Evolutionary conservation across 2,329 filamentous ascomycete genomes (phyloP).

Genomic region (Hortaea werneckii): DNA sequence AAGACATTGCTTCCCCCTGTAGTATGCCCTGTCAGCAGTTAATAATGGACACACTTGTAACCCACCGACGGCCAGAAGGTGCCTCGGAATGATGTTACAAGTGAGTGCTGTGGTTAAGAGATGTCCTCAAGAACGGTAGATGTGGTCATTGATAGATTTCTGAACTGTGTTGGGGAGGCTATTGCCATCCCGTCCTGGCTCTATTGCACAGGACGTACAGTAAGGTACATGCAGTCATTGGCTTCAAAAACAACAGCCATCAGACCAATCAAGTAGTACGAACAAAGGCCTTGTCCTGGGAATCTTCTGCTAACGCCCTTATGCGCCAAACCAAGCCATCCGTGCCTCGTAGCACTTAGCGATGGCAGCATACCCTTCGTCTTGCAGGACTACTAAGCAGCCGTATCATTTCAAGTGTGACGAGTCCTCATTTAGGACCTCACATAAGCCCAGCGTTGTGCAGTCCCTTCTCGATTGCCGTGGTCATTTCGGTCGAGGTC

Average conservation of each 20-base stretch:
- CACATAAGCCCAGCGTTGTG: slow-evolving; percentile 15
- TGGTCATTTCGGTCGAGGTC: slow-evolving; percentile 14
- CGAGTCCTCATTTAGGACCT: not conserved
- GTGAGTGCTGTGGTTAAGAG: no score
- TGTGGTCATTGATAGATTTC: not conserved
- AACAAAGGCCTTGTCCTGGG: no score
- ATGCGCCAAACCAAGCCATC: slow-evolving; percentile 1
- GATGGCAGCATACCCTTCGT: slow-evolving; percentile 23
- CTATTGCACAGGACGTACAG: slow-evolving; percentile 20
- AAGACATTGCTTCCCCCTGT: no score
- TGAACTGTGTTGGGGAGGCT: not conserved
- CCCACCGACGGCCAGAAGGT: no score
- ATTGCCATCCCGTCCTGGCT: slow-evolving; percentile 13
- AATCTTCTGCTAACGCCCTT: slow-evolving; percentile 3
- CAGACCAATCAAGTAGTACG: no score
- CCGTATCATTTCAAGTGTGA: slow-evolving; percentile 3
- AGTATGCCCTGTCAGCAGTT: no score
- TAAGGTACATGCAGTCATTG: slow-evolving; percentile 18
- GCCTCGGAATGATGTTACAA: no score
- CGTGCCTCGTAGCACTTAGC: slow-evolving; percentile 13
- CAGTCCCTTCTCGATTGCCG: slow-evolving; percentile 21
- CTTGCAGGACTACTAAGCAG: slow-evolving; percentile 21
- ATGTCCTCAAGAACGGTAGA: no score
- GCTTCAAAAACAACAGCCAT: slow-evolving; percentile 22
- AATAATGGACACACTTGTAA: no score